A percentile compares a stretch with the other conserved stretches of the same genome.
Evolutionary conservation across 768 basidiomycete genomes (phyloP).

Genomic region (Lentinula raphanica): DNA sequence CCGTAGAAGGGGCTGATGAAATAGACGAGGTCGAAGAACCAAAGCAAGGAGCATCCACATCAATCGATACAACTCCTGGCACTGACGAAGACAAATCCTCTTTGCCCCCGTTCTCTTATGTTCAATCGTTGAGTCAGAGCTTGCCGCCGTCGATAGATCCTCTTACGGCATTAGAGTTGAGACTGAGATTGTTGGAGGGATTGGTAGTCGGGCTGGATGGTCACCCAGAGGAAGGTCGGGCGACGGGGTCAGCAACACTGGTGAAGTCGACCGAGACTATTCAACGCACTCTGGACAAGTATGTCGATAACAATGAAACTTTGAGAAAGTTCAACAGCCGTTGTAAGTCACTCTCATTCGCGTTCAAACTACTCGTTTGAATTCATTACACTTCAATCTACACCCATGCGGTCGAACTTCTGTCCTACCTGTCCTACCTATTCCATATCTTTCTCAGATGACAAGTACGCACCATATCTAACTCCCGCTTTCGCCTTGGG

Average conservation of each 20-base stretch:
- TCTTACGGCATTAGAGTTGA: conserved; percentile 63
- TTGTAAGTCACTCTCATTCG: conserved; percentile 40
- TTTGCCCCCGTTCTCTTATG: neutral
- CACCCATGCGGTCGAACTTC: no score
- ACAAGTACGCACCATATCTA: conserved; percentile 68
- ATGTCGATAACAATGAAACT: conserved; percentile 66
- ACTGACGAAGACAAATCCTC: conserved; percentile 1
- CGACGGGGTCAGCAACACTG: conserved; percentile 45
- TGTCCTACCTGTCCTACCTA: no score
- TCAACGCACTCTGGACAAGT: conserved; percentile 48
- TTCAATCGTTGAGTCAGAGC: conserved; percentile 4
- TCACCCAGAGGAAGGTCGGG: conserved; percentile 22
- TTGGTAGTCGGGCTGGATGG: conserved; percentile 62
- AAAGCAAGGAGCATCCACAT: neutral
- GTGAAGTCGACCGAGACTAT: conserved; percentile 55
- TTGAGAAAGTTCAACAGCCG: conserved; percentile 69
- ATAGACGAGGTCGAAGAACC: neutral
- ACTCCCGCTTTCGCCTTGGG: conserved; percentile 74
- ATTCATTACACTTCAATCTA: neutral
- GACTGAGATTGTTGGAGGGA: conserved; percentile 77
- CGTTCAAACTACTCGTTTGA: neutral
- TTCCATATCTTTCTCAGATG: no score
- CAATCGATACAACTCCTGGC: neutral
- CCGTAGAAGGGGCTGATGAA: neutral
- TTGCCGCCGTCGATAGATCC: conserved; percentile 48